Conservation (phyloP, 352 stramenopile species). For the Phytophthora chlamydospora region DNA sequence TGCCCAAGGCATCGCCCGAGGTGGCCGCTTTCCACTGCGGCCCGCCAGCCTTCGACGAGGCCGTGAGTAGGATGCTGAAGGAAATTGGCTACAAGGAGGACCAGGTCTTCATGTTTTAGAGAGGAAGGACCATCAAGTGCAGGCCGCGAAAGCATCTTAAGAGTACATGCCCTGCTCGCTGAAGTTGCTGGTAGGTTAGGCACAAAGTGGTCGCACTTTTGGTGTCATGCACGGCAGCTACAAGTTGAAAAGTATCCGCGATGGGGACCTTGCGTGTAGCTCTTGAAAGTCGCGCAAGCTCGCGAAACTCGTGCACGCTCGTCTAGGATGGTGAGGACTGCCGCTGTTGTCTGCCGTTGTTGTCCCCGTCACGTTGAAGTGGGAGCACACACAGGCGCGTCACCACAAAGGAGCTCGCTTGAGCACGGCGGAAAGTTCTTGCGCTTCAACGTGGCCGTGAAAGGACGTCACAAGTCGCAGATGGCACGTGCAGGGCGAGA, state of each 20-base stretch:
- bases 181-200: too few relatives aligned
- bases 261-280: constrained; percentile 15
- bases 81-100: constrained; percentile 52
- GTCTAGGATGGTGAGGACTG: constrained; percentile 5
- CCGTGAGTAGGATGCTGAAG: constrained; percentile 47
- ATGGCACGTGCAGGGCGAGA: constrained; percentile 10
- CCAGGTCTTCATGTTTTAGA: constrained; percentile 76
- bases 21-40: constrained; percentile 79
- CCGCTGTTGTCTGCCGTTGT: too few relatives aligned
- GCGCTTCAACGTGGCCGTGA: constrained; percentile 28
- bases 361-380: constrained; percentile 17
- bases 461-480: constrained; percentile 20
- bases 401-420: neutral
- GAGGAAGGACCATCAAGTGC: neutral
- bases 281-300: neutral
- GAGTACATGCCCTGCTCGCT: neutral
- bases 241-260: constrained; percentile 4
- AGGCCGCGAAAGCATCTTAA: neutral
- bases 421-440: constrained; percentile 21
- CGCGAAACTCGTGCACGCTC: neutral
- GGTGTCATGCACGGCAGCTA: too few relatives aligned
- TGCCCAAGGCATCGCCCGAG: constrained; percentile 44
- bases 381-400: constrained; percentile 9
- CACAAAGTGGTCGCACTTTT: too few relatives aligned
- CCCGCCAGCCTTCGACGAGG: constrained; percentile 74